Conservation (phyloP, 2,329 filamentous ascomycete species). For the Fusarium nanum region DNA sequence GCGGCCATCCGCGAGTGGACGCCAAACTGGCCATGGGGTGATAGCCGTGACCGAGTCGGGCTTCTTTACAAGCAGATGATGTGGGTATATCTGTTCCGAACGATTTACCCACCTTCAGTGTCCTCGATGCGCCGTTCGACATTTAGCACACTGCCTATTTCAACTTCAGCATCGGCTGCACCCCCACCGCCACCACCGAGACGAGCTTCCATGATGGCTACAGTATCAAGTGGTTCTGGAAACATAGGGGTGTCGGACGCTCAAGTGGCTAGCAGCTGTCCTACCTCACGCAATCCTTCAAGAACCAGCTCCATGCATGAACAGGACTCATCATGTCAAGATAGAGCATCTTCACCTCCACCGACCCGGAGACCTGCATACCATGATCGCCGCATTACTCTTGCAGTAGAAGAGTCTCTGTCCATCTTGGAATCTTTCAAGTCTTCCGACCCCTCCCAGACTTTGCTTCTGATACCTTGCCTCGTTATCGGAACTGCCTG, state of each 20-base stretch:
- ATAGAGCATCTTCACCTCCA: conserved; percentile 56
- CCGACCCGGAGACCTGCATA: conserved; percentile 60
- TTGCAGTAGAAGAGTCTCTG: conserved; percentile 68
- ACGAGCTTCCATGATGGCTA: conserved; percentile 53
- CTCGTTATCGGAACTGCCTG: conserved; percentile 71
- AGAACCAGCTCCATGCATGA: conserved; percentile 57
- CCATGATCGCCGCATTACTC: conserved; percentile 63
- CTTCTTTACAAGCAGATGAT: conserved; percentile 74
- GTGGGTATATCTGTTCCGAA: conserved; percentile 72
- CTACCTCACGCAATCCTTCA: conserved; percentile 52
- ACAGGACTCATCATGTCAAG: conserved; percentile 43
- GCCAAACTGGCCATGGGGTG: conserved; percentile 69
- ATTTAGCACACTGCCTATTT: conserved; percentile 45
- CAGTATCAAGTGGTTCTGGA: conserved; percentile 42
- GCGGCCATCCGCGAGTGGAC: conserved; percentile 79
- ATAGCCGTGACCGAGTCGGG: conserved; percentile 66
- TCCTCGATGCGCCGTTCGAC: conserved; percentile 48
- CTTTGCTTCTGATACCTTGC: conserved; percentile 69
- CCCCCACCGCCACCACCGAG: conserved; percentile 40
- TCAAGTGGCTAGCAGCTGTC: conserved; percentile 47
- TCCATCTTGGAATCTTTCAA: conserved; percentile 66
- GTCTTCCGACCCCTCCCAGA: conserved; percentile 68
- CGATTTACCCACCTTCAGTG: conserved; percentile 66
- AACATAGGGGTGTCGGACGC: conserved; percentile 15
- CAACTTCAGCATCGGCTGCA: conserved; percentile 30